Percentiles rank a stretch among this genome's conserved stretches.
These are phyloP conservation scores for Berkeleyomyces rouxiae DNA, from an alignment of 2,329 filamentous ascomycete genomes.

Conservation along the genomic window DNA sequence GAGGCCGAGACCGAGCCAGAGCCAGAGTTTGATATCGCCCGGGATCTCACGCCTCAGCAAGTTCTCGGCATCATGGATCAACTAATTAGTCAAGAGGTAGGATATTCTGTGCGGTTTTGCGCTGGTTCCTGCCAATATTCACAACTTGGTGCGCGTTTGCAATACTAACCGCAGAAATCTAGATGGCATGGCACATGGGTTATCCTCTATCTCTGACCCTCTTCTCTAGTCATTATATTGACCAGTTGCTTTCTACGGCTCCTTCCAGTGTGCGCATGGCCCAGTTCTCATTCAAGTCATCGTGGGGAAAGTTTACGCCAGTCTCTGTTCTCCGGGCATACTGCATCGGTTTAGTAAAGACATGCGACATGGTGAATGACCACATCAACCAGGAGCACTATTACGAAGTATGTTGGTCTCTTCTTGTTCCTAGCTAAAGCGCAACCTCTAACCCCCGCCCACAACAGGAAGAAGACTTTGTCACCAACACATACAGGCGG, in stretches of 20 bases:
- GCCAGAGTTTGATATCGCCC: conserved; percentile 60
- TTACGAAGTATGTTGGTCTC: conserved; percentile 51
- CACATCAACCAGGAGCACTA: conserved; percentile 70
- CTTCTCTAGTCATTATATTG: conserved; percentile 82
- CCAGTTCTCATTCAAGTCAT: conserved; percentile 33
- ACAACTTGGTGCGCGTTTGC: no score
- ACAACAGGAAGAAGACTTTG: conserved; percentile 79
- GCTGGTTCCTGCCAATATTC: background rate
- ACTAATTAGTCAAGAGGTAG: conserved; percentile 71
- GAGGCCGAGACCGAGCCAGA: conserved; percentile 66
- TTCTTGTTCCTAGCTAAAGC: background rate
- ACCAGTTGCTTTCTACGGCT: conserved; percentile 58
- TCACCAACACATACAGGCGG: conserved; percentile 77
- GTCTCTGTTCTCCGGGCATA: conserved; percentile 63
- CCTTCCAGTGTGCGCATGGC: conserved; percentile 48
- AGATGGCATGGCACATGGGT: conserved; percentile 96
- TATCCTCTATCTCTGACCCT: conserved; percentile 89
- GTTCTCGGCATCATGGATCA: conserved; percentile 90
- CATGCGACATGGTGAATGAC: conserved; percentile 61
- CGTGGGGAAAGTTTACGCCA: conserved; percentile 28
- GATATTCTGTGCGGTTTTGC: conserved; percentile 14
- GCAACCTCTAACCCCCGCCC: background rate
- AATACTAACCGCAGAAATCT: conserved; percentile 5
- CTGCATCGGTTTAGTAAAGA: conserved; percentile 69
- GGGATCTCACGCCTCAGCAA: conserved; percentile 55